These are phyloP conservation scores for Cladophialophora exuberans DNA, from an alignment of 2,329 filamentous ascomycete species.

Conservation along the genomic window DNA sequence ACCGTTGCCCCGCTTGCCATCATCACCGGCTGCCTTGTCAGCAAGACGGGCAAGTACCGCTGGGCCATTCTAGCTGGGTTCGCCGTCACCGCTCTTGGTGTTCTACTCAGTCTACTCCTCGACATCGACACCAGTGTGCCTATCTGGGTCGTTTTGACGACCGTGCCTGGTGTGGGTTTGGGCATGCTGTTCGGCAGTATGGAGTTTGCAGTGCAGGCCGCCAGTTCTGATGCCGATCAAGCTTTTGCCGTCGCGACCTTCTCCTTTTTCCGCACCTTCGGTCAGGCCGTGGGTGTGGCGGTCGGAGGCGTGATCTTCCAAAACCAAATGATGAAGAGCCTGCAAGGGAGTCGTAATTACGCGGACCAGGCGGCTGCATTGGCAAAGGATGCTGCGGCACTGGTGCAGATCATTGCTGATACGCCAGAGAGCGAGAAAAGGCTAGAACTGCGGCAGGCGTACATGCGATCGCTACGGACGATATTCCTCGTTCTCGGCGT, in stretches of 20 bases:
- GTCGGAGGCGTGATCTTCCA: constrained; percentile 70
- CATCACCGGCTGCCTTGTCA: no score
- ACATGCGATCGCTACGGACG: constrained; percentile 39
- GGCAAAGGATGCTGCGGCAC: constrained; percentile 59
- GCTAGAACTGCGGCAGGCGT: constrained; percentile 52
- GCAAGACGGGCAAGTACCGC: no score
- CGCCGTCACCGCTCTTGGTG: neutral
- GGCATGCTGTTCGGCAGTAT: constrained; percentile 67
- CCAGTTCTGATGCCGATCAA: constrained; percentile 58
- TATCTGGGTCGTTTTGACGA: constrained; percentile 64
- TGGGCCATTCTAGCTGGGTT: no score
- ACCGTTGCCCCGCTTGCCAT: no score
- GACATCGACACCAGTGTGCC: constrained; percentile 51
- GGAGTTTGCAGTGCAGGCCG: constrained; percentile 64
- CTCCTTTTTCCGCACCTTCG: constrained; percentile 66
- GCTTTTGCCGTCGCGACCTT: constrained; percentile 65
- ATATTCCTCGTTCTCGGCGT: neutral
- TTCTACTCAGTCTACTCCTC: constrained; percentile 36
- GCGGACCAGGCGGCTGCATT: constrained; percentile 50
- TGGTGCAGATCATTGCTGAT: constrained; percentile 60
- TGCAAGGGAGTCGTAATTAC: constrained; percentile 33
- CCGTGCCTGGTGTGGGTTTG: constrained; percentile 61
- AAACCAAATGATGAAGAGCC: constrained; percentile 57
- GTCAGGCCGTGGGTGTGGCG: constrained; percentile 66
- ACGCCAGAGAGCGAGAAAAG: constrained; percentile 51